These are phyloP conservation scores for Aspergillus tubingensis DNA, from an alignment of 2,329 filamentous ascomycete species.

Conservation along the genomic window DNA sequence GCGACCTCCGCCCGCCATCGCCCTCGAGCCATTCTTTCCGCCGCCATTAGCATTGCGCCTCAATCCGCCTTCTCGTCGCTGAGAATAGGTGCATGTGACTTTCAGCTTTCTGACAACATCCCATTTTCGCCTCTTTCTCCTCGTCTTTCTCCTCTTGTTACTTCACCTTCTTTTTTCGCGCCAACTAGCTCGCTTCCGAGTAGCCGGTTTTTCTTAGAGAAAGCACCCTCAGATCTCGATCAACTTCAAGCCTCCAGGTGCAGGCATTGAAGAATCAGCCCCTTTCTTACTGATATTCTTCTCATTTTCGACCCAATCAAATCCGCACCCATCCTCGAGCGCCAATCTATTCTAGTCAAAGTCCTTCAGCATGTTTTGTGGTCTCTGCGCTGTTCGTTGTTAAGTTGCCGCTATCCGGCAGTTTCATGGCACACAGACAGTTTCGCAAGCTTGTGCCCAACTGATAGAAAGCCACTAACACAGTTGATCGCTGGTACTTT, in stretches of 20 bases:
- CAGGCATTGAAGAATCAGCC: constrained; percentile 20
- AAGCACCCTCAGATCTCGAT: not conserved
- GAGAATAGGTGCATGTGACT: constrained; percentile 19
- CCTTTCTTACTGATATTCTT: constrained; percentile 11
- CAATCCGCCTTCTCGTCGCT: constrained; percentile 10
- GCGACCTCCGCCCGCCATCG: constrained; percentile 12
- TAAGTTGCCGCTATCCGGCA: constrained; percentile 26
- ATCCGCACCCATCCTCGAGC: not conserved
- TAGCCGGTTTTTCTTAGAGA: constrained; percentile 6
- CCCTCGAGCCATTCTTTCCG: not conserved
- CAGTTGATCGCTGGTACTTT: constrained; percentile 12
- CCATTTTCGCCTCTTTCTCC: constrained; percentile 12
- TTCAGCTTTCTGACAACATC: constrained; percentile 12
- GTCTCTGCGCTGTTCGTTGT: constrained; percentile 20
- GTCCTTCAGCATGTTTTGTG: constrained; percentile 22
- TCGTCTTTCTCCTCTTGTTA: constrained; percentile 14
- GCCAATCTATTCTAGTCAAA: not conserved
- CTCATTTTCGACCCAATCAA: not conserved
- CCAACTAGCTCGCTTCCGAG: constrained; percentile 3
- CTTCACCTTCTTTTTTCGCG: constrained; percentile 1
- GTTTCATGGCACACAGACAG: constrained; percentile 24
- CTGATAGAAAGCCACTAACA: constrained; percentile 15
- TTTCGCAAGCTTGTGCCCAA: constrained; percentile 19
- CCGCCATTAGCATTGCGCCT: constrained; percentile 16
- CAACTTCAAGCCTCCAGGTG: constrained; percentile 10